These are phyloP conservation scores for Paecilomyces variotii DNA, from an alignment of 2,329 filamentous ascomycete species.

Conservation along the genomic window DNA sequence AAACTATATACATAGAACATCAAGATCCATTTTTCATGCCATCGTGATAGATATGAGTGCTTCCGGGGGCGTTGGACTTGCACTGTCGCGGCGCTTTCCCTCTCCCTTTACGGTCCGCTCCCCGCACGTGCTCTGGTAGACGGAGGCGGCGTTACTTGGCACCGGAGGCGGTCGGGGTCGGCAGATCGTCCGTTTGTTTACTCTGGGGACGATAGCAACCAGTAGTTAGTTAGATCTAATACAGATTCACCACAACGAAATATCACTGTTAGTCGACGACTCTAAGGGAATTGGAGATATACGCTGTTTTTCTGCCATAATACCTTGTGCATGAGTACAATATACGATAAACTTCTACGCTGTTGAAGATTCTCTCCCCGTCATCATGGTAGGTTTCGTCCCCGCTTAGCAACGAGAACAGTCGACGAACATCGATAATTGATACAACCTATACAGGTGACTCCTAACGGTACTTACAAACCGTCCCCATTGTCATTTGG, in stretches of 20 bases:
- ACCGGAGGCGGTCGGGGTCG: neutral
- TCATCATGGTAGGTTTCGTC: conserved; percentile 13
- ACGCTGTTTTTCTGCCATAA: neutral
- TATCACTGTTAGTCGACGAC: neutral
- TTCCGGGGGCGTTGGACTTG: neutral
- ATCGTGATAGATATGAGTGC: neutral
- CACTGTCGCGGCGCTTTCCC: neutral
- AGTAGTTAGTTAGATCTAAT: neutral
- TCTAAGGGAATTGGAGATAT: neutral
- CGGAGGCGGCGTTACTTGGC: neutral
- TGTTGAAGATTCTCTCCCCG: neutral
- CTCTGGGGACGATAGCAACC: neutral
- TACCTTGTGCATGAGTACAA: neutral
- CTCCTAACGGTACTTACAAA: conserved; percentile 58
- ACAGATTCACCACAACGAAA: neutral
- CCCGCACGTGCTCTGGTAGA: conserved; percentile 9
- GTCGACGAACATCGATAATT: neutral
- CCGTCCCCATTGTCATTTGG: conserved; percentile 65
- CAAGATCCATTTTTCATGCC: conserved; percentile 1
- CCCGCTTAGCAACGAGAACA: neutral
- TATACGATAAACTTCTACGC: neutral
- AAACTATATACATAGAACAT: conserved; percentile 1
- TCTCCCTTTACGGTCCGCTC: neutral
- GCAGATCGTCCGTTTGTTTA: conserved; percentile 9
- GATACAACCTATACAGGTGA: conserved; percentile 17